A percentile compares a stretch with the other conserved stretches of the same genome.
These are phyloP conservation scores for Arthrocladium fulminans DNA, from an alignment of 2,329 filamentous ascomycete species.

Conservation along the genomic window DNA sequence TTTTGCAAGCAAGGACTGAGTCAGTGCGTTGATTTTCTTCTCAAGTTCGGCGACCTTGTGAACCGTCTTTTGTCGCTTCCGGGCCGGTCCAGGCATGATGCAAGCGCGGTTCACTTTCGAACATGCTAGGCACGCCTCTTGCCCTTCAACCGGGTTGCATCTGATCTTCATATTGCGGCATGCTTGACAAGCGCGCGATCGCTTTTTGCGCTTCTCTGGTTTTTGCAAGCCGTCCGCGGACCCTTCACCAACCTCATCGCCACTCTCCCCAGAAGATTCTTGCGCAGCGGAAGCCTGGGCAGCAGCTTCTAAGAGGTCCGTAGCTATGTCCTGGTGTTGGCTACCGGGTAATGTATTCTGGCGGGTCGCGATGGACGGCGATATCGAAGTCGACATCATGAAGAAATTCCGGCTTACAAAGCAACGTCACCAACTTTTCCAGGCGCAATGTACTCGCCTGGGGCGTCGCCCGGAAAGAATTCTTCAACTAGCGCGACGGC, in stretches of 20 bases:
- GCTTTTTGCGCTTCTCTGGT: constrained; percentile 18
- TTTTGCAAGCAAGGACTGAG: constrained; percentile 62
- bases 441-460: neutral
- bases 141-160: constrained; percentile 21
- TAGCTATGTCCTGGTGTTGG: constrained; percentile 7
- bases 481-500: too few species aligned
- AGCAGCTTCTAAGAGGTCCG: constrained; percentile 5
- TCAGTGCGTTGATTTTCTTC: constrained; percentile 83
- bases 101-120: constrained; percentile 70
- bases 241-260: constrained; percentile 9
- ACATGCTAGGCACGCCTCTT: constrained; percentile 58
- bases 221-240: constrained; percentile 12
- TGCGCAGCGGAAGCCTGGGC: constrained; percentile 6
- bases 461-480: too few species aligned
- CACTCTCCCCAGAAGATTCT: constrained; percentile 2
- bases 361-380: neutral
- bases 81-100: constrained; percentile 61
- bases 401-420: neutral
- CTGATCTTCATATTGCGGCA: constrained; percentile 23
- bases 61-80: constrained; percentile 83
- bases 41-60: constrained; percentile 85
- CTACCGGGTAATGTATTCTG: neutral
- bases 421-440: neutral
- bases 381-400: neutral
- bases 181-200: constrained; percentile 20